Base-by-base conservation (phyloP, 768 basidiomycete genomes). In the Boletus sensibilis region DNA sequence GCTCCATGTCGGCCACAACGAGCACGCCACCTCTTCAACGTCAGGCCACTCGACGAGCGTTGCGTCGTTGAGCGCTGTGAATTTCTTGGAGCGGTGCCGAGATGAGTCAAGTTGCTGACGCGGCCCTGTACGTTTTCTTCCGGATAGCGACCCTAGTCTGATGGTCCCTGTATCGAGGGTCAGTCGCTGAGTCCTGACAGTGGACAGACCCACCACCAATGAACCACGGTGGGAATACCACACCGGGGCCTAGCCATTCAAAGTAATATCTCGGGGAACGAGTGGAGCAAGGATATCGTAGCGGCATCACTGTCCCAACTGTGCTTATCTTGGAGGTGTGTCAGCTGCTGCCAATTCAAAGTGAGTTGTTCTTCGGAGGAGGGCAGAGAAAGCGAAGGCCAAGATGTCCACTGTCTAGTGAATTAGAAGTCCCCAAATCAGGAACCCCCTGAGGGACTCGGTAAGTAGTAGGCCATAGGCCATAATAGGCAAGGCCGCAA, bases 71-170 rank as follows among this genome's bases (percentile, higher is more conserved):
- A 46, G 34, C 3, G 31, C 40, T 53, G 47, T 52, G 65, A 46
- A 48, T 37, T 38, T 41, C 40, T 18, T 44, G 38, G 38, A 18
- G 37, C 8, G n/a, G 3, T n/a, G 43, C 49, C 53, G 44, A 33
- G 64, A 60, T 66, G 65, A 53, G 67, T 66, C 60, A 66, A 49
- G 23, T 37, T 63, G 65, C 64, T 66, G 67, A 66, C 67, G 41
- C 52, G 27, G 54, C 42, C 49, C 55, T 53, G 65, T 56, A 46
- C 46, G n/a, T 46, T 50, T 49, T 33, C 20, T 25, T 42, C 47
- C 20, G 18, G 39, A 29, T 49, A 23, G 44, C 42, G 55, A 49
- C 61, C 64, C 62, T 66, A 20, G n/a, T 41, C 40, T 64, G 63
- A 64, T 58, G 64, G 29, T 25, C 18, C 27, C 50, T 29, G 60